Base-by-base conservation (phyloP, 805 yeast species). In the Candida sphagnicola region DNA sequence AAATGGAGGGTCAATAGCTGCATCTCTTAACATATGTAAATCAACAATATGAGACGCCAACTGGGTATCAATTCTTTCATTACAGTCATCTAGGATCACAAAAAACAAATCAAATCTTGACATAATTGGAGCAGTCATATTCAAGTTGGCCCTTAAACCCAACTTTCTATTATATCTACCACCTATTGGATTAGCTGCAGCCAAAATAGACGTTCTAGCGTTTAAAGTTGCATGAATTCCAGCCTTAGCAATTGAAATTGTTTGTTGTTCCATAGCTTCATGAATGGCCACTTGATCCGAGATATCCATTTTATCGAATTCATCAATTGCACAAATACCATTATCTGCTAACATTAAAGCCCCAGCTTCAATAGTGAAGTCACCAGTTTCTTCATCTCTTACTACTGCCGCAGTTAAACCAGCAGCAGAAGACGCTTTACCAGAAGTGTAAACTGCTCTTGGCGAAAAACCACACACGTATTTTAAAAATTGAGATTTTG, bases 191-290 rank as follows among this genome's bases (percentile, higher is more conserved):
- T 93, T 93, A 1, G 99, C 99, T n/a, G 96, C 85, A 0, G 99
- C 99, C 41, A 93, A 69, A 46, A 93, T 84, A 1, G 98, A 91
- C 0, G 97, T 91, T 63, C 99, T 77, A 1, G 99, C 99, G 59
- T 93, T 93, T 44, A 93, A 70, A 0, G 98, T 93, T 4, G 99
- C 93, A 53, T 93, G 93, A 55, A 93, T 93, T 43, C 99, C 99
- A 1, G 99, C 99, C 56, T 93, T 93, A 23, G 99, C 99, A 54
- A 93, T 88, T 8, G 97, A 89, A 31, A 93, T 93, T 1, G 99
- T 93, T 62, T 93, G 99, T 60, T 93, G 99, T 67, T 93, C 99
- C 99, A 93, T 93, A 8, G 93, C 99, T 72, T 93, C 99, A 59
- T 93, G 99, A 38, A 93, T 69, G 8, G 93, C 98, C 6, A 96